Conservation (phyloP, 805 yeast genomes). For the Candida coquimbonensis region DNA sequence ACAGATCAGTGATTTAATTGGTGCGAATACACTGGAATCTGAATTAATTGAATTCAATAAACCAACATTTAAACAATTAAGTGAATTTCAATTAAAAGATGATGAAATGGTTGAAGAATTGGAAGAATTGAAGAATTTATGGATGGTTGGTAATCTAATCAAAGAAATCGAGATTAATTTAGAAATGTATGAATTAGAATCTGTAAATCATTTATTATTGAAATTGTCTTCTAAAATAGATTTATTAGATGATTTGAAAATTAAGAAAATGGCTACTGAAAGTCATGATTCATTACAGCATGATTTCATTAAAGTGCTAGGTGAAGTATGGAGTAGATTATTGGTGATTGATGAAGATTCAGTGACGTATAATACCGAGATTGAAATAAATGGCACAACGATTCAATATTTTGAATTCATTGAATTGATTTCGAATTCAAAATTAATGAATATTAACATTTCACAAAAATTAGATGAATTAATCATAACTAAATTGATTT, state of each 20-base stretch:
- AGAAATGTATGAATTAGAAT: conserved; percentile 20
- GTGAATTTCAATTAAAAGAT: conserved; percentile 15
- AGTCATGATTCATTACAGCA: conserved; percentile 3
- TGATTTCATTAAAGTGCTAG: conserved; percentile 1
- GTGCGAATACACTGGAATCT: conserved; percentile 4
- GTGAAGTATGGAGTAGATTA: conserved; percentile 11
- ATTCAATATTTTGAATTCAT: conserved; percentile 11
- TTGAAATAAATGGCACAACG: conserved; percentile 15
- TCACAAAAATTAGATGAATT: conserved; percentile 12
- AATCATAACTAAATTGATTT: conserved; percentile 9
- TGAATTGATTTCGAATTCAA: conserved; percentile 6
- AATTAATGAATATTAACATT: conserved; percentile 9
- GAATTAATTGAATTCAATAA: conserved; percentile 9
- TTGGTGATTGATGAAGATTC: conserved; percentile 4
- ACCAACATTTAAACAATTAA: conserved; percentile 10
- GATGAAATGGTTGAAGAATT: conserved; percentile 13
- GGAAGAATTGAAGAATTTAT: conserved; percentile 16
- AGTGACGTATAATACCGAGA: conserved; percentile 11
- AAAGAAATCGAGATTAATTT: conserved; percentile 20
- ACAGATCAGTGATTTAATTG: conserved; percentile 6
- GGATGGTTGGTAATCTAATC: conserved; percentile 18
- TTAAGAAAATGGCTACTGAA: conserved; percentile 2
- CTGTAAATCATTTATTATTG: conserved; percentile 14
- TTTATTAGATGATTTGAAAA: conserved; percentile 1
- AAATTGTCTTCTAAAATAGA: conserved; percentile 13